Conservation (phyloP, 164 flowering plant genomes). For the Hamamelis virginiana region DNA sequence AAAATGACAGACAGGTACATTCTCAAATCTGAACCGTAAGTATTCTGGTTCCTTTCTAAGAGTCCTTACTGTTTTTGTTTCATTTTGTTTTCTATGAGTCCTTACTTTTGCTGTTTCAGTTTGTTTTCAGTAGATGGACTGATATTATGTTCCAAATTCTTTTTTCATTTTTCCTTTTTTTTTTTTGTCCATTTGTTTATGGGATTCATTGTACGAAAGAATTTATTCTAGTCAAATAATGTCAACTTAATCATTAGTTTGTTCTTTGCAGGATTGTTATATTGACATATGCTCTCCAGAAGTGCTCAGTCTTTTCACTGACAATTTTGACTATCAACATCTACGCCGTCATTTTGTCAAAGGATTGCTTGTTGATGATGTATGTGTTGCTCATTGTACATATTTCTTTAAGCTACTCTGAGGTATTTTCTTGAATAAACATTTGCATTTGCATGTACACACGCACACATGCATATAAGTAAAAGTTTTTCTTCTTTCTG, state of each 20-base stretch:
- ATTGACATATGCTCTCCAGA: slow-evolving; percentile 94
- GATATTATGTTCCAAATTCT: not conserved
- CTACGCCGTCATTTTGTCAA: slow-evolving; percentile 96
- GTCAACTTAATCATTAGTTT: not conserved
- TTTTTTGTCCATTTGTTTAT: not conserved
- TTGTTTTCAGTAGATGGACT: not conserved
- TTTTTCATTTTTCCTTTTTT: not conserved
- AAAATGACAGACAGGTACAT: slow-evolving; percentile 82
- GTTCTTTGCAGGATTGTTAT: slow-evolving; percentile 81
- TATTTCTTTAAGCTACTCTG: not conserved
- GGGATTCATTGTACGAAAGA: not conserved
- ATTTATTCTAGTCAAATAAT: no score
- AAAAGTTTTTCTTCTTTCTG: no score
- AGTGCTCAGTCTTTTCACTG: slow-evolving; percentile 88
- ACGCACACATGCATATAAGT: no score
- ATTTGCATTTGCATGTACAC: not conserved
- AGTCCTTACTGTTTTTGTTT: no score
- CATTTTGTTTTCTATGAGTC: no score
- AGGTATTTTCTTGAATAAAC: not conserved
- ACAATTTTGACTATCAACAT: slow-evolving; percentile 98
- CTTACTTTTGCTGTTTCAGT: not conserved
- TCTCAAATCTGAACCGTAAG: not conserved
- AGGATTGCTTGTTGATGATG: slow-evolving; percentile 93
- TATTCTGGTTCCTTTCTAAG: not conserved
- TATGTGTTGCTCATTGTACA: slow-evolving; percentile 35